A percentile compares a stretch with the other conserved stretches of the same genome.
Evolutionary conservation across 306 rosid species (phyloP).

Genomic region (Cucurbita maxima): DNA sequence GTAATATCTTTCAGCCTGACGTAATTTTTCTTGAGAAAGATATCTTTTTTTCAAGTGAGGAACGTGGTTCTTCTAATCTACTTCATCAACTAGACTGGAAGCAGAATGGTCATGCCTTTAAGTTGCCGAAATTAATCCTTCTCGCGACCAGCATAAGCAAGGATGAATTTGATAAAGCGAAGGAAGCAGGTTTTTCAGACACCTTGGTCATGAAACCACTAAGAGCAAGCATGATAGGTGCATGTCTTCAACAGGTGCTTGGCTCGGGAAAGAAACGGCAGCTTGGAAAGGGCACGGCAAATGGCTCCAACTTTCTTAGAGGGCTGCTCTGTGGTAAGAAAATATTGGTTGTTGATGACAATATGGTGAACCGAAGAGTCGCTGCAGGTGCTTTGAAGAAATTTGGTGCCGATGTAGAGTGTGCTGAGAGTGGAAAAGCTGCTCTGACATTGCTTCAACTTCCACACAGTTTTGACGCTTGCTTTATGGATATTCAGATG

Average conservation of each 20-base stretch:
- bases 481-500: conserved; percentile 99
- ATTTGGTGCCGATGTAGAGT: conserved; percentile 71
- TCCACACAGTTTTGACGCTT: conserved; percentile 82
- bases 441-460: conserved; percentile 68
- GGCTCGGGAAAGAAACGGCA: conserved; percentile 56
- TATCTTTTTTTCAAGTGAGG: conserved; percentile 57
- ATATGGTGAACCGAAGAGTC: conserved; percentile 70
- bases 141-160: conserved; percentile 70
- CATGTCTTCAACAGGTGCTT: conserved; percentile 90
- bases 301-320: conserved; percentile 40
- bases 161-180: conserved; percentile 52
- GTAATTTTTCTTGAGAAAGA: conserved; percentile 82
- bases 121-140: conserved; percentile 70
- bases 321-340: conserved; percentile 65
- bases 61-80: conserved; percentile 27
- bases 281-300: conserved; percentile 44
- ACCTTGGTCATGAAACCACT: conserved; percentile 88
- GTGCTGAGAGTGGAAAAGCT: conserved; percentile 75
- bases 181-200: conserved; percentile 67
- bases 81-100: conserved; percentile 43
- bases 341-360: conserved; percentile 90
- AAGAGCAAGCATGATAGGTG: conserved; percentile 93
- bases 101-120: conserved; percentile 40
- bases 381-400: conserved; percentile 89
- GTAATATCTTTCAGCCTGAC: conserved; percentile 49